Evolutionary conservation across 805 yeast genomes (phyloP).

Genomic region (Candida yuanshanica): DNA sequence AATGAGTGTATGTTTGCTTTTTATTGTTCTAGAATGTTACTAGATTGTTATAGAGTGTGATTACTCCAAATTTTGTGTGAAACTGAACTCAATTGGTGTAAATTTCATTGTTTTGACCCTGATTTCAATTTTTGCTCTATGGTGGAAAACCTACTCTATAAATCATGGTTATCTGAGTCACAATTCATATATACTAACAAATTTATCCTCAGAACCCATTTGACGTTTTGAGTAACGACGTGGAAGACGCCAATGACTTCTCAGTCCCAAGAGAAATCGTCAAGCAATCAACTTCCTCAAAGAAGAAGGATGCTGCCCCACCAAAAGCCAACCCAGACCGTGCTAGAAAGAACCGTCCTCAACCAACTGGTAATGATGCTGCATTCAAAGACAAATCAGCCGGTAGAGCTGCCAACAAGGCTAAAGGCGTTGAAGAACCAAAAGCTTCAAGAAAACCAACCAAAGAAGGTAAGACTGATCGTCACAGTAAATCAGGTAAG

Average conservation of each 20-base stretch:
- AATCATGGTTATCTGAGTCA: neutral
- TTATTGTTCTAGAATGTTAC: neutral
- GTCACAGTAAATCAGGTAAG: constrained; percentile 81
- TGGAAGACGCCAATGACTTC: constrained; percentile 61
- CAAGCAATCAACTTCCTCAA: constrained; percentile 77
- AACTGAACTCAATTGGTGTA: neutral
- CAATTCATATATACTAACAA: neutral
- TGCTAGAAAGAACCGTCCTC: constrained; percentile 67
- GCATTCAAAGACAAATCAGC: constrained; percentile 69
- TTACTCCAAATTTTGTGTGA: neutral
- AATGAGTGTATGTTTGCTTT: constrained; percentile 16
- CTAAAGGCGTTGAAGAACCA: constrained; percentile 45
- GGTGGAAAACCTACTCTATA: neutral
- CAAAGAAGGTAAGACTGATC: constrained; percentile 57
- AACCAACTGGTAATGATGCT: constrained; percentile 82
- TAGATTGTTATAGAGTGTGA: neutral
- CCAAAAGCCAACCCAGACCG: constrained; percentile 74
- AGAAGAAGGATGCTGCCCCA: constrained; percentile 80
- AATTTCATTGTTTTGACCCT: neutral
- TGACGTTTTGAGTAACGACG: constrained; percentile 82
- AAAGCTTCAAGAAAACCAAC: constrained; percentile 49
- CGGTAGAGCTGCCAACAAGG: constrained; percentile 56
- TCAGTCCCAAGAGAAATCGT: constrained; percentile 65
- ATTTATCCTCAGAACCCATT: constrained; percentile 54
- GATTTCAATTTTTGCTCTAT: neutral